phyloP scores from a whole-genome alignment of 768 basidiomycete genomes.

The Daedaleopsis nitida region DNA sequence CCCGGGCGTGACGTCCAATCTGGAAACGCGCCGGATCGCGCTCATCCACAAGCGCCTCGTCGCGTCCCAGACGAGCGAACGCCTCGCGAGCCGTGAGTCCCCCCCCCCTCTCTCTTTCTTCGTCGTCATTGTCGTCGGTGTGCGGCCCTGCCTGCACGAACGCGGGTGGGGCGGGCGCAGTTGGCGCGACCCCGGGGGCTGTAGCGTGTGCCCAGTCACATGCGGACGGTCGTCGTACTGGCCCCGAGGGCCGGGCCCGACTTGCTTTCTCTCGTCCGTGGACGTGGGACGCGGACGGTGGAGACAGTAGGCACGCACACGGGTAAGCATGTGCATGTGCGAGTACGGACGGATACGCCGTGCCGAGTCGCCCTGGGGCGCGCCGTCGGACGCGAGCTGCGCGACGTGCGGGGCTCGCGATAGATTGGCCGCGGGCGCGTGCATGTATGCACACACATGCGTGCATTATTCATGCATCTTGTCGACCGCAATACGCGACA shows the following conservation, averaged over 20 bases:
- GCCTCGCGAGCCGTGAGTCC: conserved; percentile 61
- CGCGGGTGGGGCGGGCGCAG: too few relatives aligned
- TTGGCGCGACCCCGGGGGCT: conserved; percentile 1
- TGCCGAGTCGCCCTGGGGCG: too few relatives aligned
- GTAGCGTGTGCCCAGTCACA: conserved; percentile 5
- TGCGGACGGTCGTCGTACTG: conserved; percentile 4
- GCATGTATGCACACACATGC: too few relatives aligned
- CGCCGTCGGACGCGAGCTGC: too few relatives aligned
- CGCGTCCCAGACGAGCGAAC: conserved; percentile 61
- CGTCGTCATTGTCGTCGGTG: too few relatives aligned
- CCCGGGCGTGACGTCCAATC: conserved; percentile 71
- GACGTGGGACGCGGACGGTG: neutral
- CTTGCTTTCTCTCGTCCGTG: neutral
- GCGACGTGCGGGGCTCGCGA: too few relatives aligned
- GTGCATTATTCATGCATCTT: too few relatives aligned
- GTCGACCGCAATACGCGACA: too few relatives aligned
- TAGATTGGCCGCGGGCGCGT: too few relatives aligned
- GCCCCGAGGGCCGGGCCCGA: conserved; percentile 3
- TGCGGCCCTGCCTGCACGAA: too few relatives aligned
- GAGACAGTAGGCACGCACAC: too few relatives aligned
- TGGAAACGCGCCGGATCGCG: conserved; percentile 60
- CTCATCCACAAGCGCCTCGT: conserved; percentile 74
- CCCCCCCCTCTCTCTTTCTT: too few relatives aligned
- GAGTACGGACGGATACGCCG: neutral
- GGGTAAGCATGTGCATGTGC: neutral